These are phyloP conservation scores for thale cress (Arabidopsis thaliana) DNA, from an alignment of 345 rosid species.

Conservation along the genomic window TAIR10.1 NC_003071.7:7593001-7593500, in stretches of 20 bases:
- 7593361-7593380: conserved; percentile 42
- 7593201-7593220: background rate
- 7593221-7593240: background rate
- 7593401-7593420: background rate
- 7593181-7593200: conserved; percentile 87
- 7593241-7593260: background rate
- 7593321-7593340: conserved; percentile 85
- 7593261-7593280: conserved; percentile 3
- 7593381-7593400: conserved; percentile 12
- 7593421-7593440: conserved; percentile 25
- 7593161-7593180: conserved; percentile 92
- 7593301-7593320: conserved; percentile 91
- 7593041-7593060: conserved; percentile 48
- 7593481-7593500: background rate
- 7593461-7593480: conserved; percentile 13
- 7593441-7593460: conserved; percentile 12
- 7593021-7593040: conserved; percentile 69
- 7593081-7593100: conserved; percentile 71
- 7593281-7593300: conserved; percentile 26
- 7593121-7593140: conserved; percentile 69
- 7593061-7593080: conserved; percentile 1
- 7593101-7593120: conserved; percentile 56
- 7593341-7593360: conserved; percentile 81
- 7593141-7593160: conserved; percentile 73
- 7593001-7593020: conserved; percentile 54